Conservation (phyloP, 208 protist species). For the Paratrypanosoma confusum region DNA sequence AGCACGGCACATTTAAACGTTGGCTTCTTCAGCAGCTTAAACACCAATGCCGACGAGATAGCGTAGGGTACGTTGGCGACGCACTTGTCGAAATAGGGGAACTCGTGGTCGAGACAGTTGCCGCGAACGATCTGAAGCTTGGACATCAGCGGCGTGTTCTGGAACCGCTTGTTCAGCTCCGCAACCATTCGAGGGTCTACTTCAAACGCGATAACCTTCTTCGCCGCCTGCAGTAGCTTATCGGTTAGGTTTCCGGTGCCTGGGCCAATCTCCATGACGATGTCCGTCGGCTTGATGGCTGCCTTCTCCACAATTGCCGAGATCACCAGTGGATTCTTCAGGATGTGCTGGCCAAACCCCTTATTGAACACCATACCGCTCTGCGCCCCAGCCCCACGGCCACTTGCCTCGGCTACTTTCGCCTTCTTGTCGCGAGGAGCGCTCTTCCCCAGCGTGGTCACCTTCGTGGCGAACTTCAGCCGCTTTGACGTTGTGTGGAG, state of each 20-base stretch:
- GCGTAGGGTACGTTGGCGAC: conserved; percentile 99
- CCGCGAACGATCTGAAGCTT: conserved; percentile 98
- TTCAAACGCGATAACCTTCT: conserved; percentile 98
- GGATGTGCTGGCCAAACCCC: conserved; percentile 97
- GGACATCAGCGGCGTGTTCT: conserved; percentile 69
- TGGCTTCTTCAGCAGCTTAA: conserved; percentile 97
- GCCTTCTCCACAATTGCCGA: conserved; percentile 97
- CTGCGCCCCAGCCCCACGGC: conserved; percentile 61
- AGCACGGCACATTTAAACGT: conserved; percentile 94
- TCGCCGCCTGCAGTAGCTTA: conserved; percentile 94
- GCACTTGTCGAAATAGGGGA: conserved; percentile 99
- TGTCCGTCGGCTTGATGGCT: conserved; percentile 94
- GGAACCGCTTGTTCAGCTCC: conserved; percentile 98
- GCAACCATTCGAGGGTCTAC: conserved; percentile 99
- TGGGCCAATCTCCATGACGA: conserved; percentile 99
- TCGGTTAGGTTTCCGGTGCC: conserved; percentile 99
- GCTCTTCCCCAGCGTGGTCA: conserved; percentile 60
- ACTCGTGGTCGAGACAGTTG: conserved; percentile 97
- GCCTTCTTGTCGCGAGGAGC: conserved; percentile 26
- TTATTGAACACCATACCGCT: conserved; percentile 94
- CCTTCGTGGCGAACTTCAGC: conserved; percentile 69
- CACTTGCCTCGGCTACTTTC: conserved; percentile 15
- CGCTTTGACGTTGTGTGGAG: conserved; percentile 34
- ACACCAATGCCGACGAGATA: conserved; percentile 98
- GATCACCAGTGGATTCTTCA: conserved; percentile 98